Evolutionary conservation across 225 moss, liverwort and hornwort species (phyloP).

Genomic region (Polytrichum formosum): DNA sequence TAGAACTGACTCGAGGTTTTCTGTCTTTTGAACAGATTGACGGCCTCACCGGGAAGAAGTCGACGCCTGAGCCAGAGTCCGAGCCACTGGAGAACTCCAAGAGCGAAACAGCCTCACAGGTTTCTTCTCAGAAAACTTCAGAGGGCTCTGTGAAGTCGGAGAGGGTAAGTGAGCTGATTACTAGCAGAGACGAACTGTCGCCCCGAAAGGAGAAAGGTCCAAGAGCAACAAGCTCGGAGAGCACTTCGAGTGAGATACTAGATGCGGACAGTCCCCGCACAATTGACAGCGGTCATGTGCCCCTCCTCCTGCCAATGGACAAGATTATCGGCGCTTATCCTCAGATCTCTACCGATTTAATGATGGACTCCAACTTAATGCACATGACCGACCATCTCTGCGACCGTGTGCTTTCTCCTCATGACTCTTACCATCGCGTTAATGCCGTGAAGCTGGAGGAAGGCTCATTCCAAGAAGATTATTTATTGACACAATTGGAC

Average conservation of each 20-base stretch:
- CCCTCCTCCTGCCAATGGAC: constrained; percentile 37
- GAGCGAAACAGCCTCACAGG: constrained; percentile 9
- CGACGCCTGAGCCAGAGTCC: constrained; percentile 5
- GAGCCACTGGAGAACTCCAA: constrained; percentile 17
- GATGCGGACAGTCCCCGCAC: constrained; percentile 86
- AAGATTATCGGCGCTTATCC: constrained; percentile 27
- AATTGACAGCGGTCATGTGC: constrained; percentile 52
- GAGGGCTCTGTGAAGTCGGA: constrained; percentile 23
- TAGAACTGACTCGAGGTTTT: not conserved
- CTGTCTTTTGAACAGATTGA: constrained; percentile 25
- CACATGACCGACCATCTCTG: constrained; percentile 59
- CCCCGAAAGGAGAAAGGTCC: constrained; percentile 30
- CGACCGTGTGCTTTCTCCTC: constrained; percentile 39
- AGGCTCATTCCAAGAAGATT: constrained; percentile 72
- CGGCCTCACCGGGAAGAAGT: constrained; percentile 28
- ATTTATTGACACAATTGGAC: constrained; percentile 53
- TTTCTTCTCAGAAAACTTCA: constrained; percentile 12
- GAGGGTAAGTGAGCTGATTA: constrained; percentile 24
- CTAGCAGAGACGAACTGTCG: constrained; percentile 12
- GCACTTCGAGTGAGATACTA: constrained; percentile 84
- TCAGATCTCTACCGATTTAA: constrained; percentile 17
- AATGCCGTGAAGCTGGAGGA: constrained; percentile 63
- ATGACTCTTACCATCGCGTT: constrained; percentile 45
- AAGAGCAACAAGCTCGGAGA: constrained; percentile 71
- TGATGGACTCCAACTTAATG: constrained; percentile 50